These are phyloP conservation scores for Elsinoe ampelina DNA, from an alignment of 2,329 filamentous ascomycete species.

Conservation along the genomic window DNA sequence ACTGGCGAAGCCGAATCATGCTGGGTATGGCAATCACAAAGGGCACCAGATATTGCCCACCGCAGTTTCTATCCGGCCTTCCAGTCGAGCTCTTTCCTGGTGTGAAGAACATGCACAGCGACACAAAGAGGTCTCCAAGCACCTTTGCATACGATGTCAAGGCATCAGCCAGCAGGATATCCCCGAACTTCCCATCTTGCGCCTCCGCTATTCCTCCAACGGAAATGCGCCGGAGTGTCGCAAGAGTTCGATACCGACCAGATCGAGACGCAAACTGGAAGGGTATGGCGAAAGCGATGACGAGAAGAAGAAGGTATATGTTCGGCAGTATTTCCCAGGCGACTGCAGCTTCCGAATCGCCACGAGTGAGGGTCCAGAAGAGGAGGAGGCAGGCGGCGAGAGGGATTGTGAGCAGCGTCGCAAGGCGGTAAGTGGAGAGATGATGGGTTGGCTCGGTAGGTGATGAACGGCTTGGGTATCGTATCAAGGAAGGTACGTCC, in stretches of 20 bases:
- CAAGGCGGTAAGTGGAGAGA: slow-evolving; percentile 76
- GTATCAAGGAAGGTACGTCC: slow-evolving; percentile 77
- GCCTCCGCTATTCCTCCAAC: slow-evolving; percentile 79
- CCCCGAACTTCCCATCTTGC: slow-evolving; percentile 86
- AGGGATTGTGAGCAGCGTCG: slow-evolving; percentile 63
- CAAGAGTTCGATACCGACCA: slow-evolving; percentile 66
- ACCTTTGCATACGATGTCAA: slow-evolving; percentile 92
- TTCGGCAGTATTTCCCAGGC: slow-evolving; percentile 81
- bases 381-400: slow-evolving; percentile 62
- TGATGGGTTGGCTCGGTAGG: slow-evolving; percentile 65
- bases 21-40: slow-evolving; percentile 76
- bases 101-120: slow-evolving; percentile 82
- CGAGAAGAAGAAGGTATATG: slow-evolving; percentile 64
- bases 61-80: slow-evolving; percentile 71
- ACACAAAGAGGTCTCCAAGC: slow-evolving; percentile 79
- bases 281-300: slow-evolving; percentile 59
- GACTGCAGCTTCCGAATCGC: slow-evolving; percentile 59
- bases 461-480: slow-evolving; percentile 69
- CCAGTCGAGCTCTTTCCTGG: slow-evolving; percentile 63
- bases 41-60: slow-evolving; percentile 69
- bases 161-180: slow-evolving; percentile 87
- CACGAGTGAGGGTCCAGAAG: slow-evolving; percentile 76
- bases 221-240: slow-evolving; percentile 66
- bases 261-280: slow-evolving; percentile 57
- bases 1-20: slow-evolving; percentile 81